phyloP scores from a whole-genome alignment of 805 yeast species.

The Wickerhamomyces silvicola region DNA sequence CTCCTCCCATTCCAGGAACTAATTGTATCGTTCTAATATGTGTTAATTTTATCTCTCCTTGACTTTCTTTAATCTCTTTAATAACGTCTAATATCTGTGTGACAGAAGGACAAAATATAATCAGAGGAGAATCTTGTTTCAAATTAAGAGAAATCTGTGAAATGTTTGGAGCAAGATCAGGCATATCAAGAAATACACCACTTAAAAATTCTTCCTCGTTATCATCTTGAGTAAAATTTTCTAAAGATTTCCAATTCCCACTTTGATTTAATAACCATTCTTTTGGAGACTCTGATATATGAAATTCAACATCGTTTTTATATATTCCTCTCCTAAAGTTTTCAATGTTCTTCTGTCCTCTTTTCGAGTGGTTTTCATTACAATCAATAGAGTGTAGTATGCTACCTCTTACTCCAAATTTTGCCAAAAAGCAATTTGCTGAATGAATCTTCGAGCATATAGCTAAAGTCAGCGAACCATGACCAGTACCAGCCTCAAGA shows the following conservation, averaged over 20 bases:
- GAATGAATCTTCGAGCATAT: slow-evolving; percentile 37
- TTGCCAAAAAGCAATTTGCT: slow-evolving; percentile 32
- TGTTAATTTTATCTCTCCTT: slow-evolving; percentile 27
- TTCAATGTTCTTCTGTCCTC: slow-evolving; percentile 35
- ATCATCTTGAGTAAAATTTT: slow-evolving; percentile 14
- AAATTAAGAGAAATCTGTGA: slow-evolving; percentile 26
- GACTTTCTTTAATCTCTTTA: slow-evolving; percentile 23
- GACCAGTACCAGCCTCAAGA: slow-evolving; percentile 51
- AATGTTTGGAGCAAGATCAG: slow-evolving; percentile 33
- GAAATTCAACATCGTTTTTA: slow-evolving; percentile 38
- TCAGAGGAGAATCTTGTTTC: slow-evolving; percentile 35
- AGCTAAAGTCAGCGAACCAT: slow-evolving; percentile 42
- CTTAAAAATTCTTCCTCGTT: slow-evolving; percentile 27
- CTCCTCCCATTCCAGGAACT: slow-evolving; percentile 44
- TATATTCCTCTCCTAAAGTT: slow-evolving; percentile 38
- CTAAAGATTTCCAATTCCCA: slow-evolving; percentile 18
- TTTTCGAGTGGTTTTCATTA: slow-evolving; percentile 30
- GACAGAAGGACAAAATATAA: slow-evolving; percentile 42
- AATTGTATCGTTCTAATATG: slow-evolving; percentile 36
- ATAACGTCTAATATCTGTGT: slow-evolving; percentile 40
- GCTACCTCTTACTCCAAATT: slow-evolving; percentile 32
- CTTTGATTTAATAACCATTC: slow-evolving; percentile 30
- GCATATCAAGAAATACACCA: slow-evolving; percentile 44
- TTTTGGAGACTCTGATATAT: slow-evolving; percentile 33
- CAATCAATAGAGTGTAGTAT: slow-evolving; percentile 40